Conservation (phyloP, 2,329 filamentous ascomycete genomes). For the Penicillium sumatraense region DNA sequence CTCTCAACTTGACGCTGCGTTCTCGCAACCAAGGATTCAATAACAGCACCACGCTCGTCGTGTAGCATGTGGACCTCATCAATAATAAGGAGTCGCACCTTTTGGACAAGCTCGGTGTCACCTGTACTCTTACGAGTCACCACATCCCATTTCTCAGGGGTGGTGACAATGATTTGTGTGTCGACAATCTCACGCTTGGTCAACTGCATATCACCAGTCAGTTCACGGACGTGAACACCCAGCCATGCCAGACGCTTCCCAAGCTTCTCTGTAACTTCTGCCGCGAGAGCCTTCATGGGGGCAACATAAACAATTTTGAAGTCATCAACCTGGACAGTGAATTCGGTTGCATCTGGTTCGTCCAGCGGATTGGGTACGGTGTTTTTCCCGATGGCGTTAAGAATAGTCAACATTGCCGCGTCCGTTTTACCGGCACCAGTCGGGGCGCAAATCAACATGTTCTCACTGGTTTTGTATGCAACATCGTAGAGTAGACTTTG, state of each 20-base stretch:
- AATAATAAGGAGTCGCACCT: slow-evolving; percentile 93
- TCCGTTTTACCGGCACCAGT: slow-evolving; percentile 99
- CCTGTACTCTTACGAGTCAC: slow-evolving; percentile 96
- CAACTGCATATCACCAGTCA: slow-evolving; percentile 98
- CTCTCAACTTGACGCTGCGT: slow-evolving; percentile 97
- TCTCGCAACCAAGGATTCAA: slow-evolving; percentile 92
- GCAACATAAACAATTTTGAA: slow-evolving; percentile 99
- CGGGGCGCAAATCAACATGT: slow-evolving; percentile 97
- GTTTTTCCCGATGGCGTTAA: slow-evolving; percentile 89
- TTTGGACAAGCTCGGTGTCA: slow-evolving; percentile 96
- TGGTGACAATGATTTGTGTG: slow-evolving; percentile 98
- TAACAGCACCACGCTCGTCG: slow-evolving; percentile 91
- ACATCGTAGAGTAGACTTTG: slow-evolving; percentile 95
- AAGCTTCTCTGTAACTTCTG: slow-evolving; percentile 93
- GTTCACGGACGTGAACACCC: slow-evolving; percentile 86
- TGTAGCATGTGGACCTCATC: slow-evolving; percentile 99
- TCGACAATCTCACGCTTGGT: slow-evolving; percentile 95
- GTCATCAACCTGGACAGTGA: slow-evolving; percentile 79
- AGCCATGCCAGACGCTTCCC: slow-evolving; percentile 92
- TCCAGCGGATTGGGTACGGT: slow-evolving; percentile 79
- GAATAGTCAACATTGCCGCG: slow-evolving; percentile 92
- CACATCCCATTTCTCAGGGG: slow-evolving; percentile 99
- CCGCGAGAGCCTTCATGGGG: slow-evolving; percentile 97
- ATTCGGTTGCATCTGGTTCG: slow-evolving; percentile 72
- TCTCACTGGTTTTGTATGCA: slow-evolving; percentile 93